Conservation (phyloP, 164 flowering plant genomes). For the Annona cherimola region DNA sequence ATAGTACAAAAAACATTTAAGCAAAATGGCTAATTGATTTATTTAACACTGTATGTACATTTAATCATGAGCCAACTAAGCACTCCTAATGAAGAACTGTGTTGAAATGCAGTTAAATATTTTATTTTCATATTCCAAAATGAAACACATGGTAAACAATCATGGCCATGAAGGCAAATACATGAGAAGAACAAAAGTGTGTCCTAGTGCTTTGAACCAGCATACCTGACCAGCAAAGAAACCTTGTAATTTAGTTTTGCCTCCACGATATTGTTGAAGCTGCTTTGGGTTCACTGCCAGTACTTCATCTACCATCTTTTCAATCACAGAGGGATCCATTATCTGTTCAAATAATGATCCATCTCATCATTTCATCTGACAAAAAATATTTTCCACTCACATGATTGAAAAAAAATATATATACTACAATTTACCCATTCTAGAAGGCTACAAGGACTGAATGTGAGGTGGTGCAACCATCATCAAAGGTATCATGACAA, state of each 20-base stretch:
- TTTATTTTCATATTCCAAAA: background rate
- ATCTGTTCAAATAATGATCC: constrained; percentile 38
- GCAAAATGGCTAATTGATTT: background rate
- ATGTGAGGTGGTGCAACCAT: too few species aligned
- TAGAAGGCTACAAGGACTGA: too few species aligned
- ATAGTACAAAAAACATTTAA: background rate
- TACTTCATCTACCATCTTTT: constrained; percentile 70
- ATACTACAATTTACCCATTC: too few species aligned
- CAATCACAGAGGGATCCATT: constrained; percentile 68
- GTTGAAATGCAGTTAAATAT: background rate
- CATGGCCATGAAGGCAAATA: background rate
- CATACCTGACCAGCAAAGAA: constrained; percentile 91
- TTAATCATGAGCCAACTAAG: background rate
- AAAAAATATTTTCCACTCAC: background rate
- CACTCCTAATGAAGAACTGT: background rate
- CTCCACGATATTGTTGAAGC: constrained; percentile 79
- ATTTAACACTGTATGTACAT: background rate
- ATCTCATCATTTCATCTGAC: background rate
- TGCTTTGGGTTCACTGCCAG: constrained; percentile 76
- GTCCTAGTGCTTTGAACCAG: background rate
- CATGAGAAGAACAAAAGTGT: background rate
- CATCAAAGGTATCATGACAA: too few species aligned
- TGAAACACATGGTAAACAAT: background rate
- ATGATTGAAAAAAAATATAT: too few species aligned
- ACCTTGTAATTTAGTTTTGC: constrained; percentile 88